phyloP scores from a whole-genome alignment of 2,329 filamentous ascomycete genomes.

The Hymenotorrendiella dingleyae region DNA sequence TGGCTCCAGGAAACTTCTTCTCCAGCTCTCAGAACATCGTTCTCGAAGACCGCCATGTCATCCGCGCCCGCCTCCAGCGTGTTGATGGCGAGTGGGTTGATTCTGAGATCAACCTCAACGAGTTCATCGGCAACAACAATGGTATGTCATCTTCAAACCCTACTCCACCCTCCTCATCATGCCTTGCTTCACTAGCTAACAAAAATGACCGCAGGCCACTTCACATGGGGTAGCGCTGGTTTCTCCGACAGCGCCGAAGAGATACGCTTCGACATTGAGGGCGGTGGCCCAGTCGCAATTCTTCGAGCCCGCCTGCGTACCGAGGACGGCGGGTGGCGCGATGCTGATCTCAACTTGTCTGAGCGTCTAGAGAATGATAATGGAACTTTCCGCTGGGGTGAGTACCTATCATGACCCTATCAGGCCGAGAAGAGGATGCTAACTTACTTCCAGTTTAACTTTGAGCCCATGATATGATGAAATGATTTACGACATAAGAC shows the following conservation, averaged over 20 bases:
- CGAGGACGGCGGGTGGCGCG: constrained; percentile 31
- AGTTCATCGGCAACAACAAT: constrained; percentile 47
- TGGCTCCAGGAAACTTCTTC: too few species aligned
- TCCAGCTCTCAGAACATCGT: constrained; percentile 39
- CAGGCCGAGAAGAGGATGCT: too few species aligned
- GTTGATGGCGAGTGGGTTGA: constrained; percentile 36
- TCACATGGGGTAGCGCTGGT: constrained; percentile 4
- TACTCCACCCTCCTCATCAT: not conserved
- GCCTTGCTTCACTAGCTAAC: not conserved
- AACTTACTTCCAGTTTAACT: too few species aligned
- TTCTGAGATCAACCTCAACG: constrained; percentile 49
- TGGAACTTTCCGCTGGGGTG: too few species aligned
- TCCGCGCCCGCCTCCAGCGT: constrained; percentile 43
- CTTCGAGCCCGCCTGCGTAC: constrained; percentile 34
- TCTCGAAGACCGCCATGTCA: constrained; percentile 44
- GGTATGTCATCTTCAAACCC: constrained; percentile 30
- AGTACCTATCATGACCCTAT: too few species aligned
- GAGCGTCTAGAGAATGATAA: constrained; percentile 34
- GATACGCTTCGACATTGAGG: constrained; percentile 35
- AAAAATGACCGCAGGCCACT: not conserved
- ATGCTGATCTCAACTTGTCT: constrained; percentile 30
- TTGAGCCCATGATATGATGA: too few species aligned
- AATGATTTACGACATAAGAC: too few species aligned
- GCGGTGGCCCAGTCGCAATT: constrained; percentile 35
- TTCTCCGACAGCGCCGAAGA: constrained; percentile 34